phyloP scores from a whole-genome alignment of 2,329 filamentous ascomycete genomes.

The Zymoseptoria crescenta region DNA sequence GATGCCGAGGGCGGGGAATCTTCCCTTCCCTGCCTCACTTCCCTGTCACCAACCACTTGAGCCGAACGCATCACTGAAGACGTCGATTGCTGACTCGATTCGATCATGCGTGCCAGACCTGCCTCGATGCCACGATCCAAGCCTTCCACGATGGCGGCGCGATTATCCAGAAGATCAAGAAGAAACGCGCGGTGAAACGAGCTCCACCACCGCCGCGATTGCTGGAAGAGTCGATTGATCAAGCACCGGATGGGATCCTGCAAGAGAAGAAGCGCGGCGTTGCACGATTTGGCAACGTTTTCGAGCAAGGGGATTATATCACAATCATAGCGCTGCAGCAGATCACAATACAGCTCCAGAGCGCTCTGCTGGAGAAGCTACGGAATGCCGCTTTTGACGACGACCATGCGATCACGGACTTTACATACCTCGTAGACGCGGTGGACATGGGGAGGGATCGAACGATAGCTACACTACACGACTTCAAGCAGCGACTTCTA shows the following conservation, averaged over 20 bases:
- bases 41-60: neutral
- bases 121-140: conserved; percentile 21
- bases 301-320: conserved; percentile 26
- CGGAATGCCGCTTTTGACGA: conserved; percentile 24
- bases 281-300: conserved; percentile 23
- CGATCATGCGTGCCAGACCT: conserved; percentile 12
- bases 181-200: conserved; percentile 22
- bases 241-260: conserved; percentile 28
- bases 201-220: conserved; percentile 24
- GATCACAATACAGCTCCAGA: conserved; percentile 26
- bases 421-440: conserved; percentile 24
- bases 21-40: neutral
- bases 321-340: conserved; percentile 27
- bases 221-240: conserved; percentile 27
- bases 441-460: conserved; percentile 25
- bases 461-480: conserved; percentile 24
- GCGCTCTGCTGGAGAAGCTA: conserved; percentile 25
- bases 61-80: neutral
- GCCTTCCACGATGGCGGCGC: conserved; percentile 24
- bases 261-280: conserved; percentile 26
- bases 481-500: conserved; percentile 25
- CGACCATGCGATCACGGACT: conserved; percentile 22
- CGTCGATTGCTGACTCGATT: conserved; percentile 1
- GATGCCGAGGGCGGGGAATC: too few relatives aligned
- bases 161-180: conserved; percentile 28